Conservation (phyloP, 2,329 filamentous ascomycete species). For the Sphaerostilbella broomeana region DNA sequence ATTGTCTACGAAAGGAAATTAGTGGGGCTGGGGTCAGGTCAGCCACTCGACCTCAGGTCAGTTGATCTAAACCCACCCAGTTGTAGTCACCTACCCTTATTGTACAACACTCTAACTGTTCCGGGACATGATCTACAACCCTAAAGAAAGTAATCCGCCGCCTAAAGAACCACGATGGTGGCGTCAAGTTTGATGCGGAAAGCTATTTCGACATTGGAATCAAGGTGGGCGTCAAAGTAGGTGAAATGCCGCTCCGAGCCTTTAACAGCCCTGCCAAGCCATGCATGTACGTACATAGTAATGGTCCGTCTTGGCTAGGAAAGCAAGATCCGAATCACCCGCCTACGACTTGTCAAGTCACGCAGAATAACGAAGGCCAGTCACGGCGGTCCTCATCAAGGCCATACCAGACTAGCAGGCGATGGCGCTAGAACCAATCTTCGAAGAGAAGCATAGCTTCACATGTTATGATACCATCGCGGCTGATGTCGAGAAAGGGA, state of each 20-base stretch:
- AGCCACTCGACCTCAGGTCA: no score
- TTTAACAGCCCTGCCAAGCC: no score
- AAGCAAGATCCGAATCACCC: constrained; percentile 8
- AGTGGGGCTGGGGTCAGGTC: neutral
- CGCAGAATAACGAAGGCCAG: neutral
- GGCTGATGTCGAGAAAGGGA: constrained; percentile 5
- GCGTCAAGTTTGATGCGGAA: no score
- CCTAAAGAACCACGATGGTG: no score
- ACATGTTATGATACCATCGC: constrained; percentile 4
- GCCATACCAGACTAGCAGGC: neutral
- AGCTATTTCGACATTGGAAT: neutral
- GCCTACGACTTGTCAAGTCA: neutral
- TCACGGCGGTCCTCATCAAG: neutral
- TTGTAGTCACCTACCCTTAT: neutral
- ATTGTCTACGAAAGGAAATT: no score
- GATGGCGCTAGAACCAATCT: neutral
- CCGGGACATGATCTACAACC: constrained; percentile 1
- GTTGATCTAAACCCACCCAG: neutral
- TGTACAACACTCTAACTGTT: neutral
- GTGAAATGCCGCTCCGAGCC: neutral
- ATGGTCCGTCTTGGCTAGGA: no score
- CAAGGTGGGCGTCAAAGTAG: neutral
- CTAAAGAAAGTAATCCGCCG: neutral
- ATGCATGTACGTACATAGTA: no score
- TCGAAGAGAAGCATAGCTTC: neutral